Evolutionary conservation across 1,284 basidiomycete genomes (phyloP).

Genomic region (Peniophora sp.): DNA sequence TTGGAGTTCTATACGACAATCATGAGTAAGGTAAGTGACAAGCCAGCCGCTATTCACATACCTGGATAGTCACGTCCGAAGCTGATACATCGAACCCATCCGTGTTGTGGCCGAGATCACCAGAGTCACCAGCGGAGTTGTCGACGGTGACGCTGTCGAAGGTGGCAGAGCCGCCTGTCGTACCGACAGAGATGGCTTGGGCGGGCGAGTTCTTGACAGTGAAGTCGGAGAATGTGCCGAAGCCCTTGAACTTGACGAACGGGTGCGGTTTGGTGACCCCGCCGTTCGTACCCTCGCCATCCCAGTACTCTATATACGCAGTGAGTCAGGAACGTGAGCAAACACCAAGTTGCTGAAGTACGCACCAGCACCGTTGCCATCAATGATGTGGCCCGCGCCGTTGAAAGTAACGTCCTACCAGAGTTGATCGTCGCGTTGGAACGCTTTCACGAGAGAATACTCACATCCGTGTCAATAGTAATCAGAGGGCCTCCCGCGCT

Average conservation of each 20-base stretch:
- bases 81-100: conserved; percentile 47
- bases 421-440: no score
- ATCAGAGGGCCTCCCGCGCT: conserved; percentile 10
- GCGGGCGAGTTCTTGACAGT: conserved; percentile 23
- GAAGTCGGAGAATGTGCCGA: conserved; percentile 33
- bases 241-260: conserved; percentile 39
- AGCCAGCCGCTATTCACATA: no score
- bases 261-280: conserved; percentile 32
- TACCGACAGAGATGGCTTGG: no score
- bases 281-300: conserved; percentile 29
- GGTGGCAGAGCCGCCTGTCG: no score
- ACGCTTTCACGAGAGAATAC: no score
- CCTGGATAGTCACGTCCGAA: conserved; percentile 33
- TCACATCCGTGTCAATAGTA: no score
- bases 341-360: no score
- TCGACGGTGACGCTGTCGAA: conserved; percentile 26
- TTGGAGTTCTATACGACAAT: conserved; percentile 14
- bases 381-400: conserved; percentile 30
- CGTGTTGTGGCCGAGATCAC: conserved; percentile 32
- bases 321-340: not conserved
- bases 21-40: no score
- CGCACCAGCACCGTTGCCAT: conserved; percentile 25
- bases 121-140: conserved; percentile 32
- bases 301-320: conserved; percentile 14
- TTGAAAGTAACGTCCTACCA: conserved; percentile 19